phyloP scores from a whole-genome alignment of 1,284 basidiomycete species.

The Rhodotorula sp. region DNA sequence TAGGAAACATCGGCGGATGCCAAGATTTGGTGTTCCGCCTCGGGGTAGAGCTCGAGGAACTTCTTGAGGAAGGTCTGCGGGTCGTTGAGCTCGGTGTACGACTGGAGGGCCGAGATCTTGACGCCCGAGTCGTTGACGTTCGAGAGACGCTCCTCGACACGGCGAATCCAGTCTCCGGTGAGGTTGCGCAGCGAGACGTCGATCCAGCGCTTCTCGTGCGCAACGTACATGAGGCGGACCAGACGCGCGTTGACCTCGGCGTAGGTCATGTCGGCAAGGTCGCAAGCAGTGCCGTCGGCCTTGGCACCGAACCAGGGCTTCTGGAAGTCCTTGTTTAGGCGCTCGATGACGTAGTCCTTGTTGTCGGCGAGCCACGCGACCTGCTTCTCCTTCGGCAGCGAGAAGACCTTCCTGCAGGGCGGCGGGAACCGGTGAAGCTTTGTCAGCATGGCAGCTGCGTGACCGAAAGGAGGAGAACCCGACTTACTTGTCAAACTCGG shows the following conservation, averaged over 20 bases:
- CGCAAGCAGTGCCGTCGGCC: constrained; percentile 78
- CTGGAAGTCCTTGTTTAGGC: constrained; percentile 91
- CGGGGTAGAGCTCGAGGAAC: constrained; percentile 80
- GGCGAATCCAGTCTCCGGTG: constrained; percentile 93
- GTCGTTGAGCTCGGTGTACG: constrained; percentile 78
- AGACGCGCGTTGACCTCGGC: constrained; percentile 91
- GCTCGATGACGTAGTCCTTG: constrained; percentile 82
- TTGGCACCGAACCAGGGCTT: constrained; percentile 84
- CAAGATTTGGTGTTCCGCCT: constrained; percentile 79
- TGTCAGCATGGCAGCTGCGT: too few relatives aligned
- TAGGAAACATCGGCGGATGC: constrained; percentile 93
- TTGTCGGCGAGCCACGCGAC: constrained; percentile 80
- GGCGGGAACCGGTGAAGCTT: neutral
- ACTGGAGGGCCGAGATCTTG: constrained; percentile 87
- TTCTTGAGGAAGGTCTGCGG: constrained; percentile 71
- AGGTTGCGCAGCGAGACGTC: constrained; percentile 91
- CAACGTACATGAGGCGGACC: constrained; percentile 88
- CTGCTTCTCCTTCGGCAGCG: constrained; percentile 91
- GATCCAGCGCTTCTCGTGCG: constrained; percentile 89
- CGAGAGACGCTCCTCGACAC: constrained; percentile 96
- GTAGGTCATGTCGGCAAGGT: constrained; percentile 96
- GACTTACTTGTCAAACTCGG: constrained; percentile 80
- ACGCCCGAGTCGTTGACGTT: constrained; percentile 72
- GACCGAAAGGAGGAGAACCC: neutral
- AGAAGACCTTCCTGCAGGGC: constrained; percentile 69